phyloP scores from a whole-genome alignment of 2,329 filamentous ascomycete species.

The Alternaria panax region DNA sequence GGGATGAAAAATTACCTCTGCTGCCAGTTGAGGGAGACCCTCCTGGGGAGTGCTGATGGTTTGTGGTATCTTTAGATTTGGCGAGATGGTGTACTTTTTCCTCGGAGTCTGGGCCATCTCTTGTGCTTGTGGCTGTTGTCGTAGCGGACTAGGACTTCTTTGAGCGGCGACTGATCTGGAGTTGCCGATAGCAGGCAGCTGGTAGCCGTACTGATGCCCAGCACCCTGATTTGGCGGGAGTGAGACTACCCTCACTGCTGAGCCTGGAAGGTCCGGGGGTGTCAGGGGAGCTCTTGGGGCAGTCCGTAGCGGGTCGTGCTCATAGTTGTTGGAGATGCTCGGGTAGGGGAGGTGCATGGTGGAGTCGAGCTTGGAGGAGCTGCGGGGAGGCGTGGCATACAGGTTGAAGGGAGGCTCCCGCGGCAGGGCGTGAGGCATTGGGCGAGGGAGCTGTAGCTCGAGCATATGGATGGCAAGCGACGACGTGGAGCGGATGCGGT shows the following conservation, averaged over 20 bases:
- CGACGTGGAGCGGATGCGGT: conserved; percentile 9
- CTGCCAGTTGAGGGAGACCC: conserved; percentile 51
- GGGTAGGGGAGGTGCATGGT: conserved; percentile 47
- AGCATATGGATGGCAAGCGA: conserved; percentile 44
- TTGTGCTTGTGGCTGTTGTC: conserved; percentile 27
- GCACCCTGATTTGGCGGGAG: conserved; percentile 37
- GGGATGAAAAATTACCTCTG: conserved; percentile 42
- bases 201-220: conserved; percentile 43
- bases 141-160: conserved; percentile 32
- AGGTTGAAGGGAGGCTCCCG: conserved; percentile 46
- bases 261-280: conserved; percentile 43
- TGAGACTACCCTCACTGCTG: conserved; percentile 43
- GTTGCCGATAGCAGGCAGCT: conserved; percentile 47
- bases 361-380: conserved; percentile 38
- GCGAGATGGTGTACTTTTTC: conserved; percentile 45
- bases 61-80: conserved; percentile 47
- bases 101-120: conserved; percentile 34
- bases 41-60: conserved; percentile 50
- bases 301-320: conserved; percentile 30
- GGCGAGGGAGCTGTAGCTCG: conserved; percentile 51
- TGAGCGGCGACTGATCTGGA: conserved; percentile 40
- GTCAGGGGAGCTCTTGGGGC: conserved; percentile 42
- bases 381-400: conserved; percentile 35
- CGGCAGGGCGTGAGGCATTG: conserved; percentile 52
- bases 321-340: conserved; percentile 32